Base-by-base conservation (phyloP, 163 green algal genomes). In the Chlorella variabilis region DNA sequence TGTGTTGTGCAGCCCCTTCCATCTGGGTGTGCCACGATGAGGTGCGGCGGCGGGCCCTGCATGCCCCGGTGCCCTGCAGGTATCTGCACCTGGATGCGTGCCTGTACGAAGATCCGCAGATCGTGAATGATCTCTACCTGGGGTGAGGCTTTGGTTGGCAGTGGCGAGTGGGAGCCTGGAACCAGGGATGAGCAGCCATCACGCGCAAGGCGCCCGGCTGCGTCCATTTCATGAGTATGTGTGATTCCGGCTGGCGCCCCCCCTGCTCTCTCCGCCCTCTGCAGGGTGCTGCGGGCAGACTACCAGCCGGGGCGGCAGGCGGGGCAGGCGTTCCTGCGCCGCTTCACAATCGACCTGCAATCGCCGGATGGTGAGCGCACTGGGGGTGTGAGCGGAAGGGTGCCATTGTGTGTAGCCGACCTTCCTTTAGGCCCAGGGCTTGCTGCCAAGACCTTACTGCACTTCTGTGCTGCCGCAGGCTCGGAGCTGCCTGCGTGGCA, bases 81-180 rank as follows among this genome's bases (percentile, higher is more conserved):
- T 84, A 75, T 49, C 41, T 87, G 15, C 61, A 71, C 66, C 45
- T 88, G 23, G 80, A 84, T 62, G 81, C 34, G 17, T 75, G 82
- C 20, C 77, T 84, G 25, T 96, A 94, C 66, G 87, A 95, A 20
- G 87, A 94, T 76, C 86, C 90, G 2, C 20, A 80, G 4, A 89
- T 92, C 27, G 34, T 95, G 17, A 89, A 93, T 34, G 75, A 92
- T 58, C 84, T 95, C n/a, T 65, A 69, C 20, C 75, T 97, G 62
- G 77, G 84, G 18, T 77, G 45, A 4, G 68, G 45, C 45, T 11
- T 11, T 54, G 45, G 11, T 81, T 54, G 45, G 45, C 45, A 54
- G 15, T 54, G 45, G n/a, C n/a, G n/a, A n/a, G n/a, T n/a, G n/a
- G n/a, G n/a, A n/a, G n/a, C n/a, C n/a, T n/a, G n/a, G n/a, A n/a